These are phyloP conservation scores for Cryptococcus sp. DNA, from an alignment of 1,284 basidiomycete species.

Conservation along the genomic window DNA sequence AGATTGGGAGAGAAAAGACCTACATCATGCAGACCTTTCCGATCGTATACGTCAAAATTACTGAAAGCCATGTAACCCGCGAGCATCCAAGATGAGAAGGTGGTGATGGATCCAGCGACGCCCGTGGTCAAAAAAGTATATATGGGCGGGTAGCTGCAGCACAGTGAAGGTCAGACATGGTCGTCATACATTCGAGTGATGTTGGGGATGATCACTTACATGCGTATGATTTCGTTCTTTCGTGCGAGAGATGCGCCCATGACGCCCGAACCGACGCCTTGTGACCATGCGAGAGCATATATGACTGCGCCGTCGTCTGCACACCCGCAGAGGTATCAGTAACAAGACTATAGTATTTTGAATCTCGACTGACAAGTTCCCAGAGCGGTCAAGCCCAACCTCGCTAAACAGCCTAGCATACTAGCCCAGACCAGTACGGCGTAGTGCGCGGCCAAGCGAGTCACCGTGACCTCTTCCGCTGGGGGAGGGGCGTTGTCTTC, in stretches of 20 bases:
- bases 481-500: slow-evolving; percentile 20
- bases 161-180: neutral
- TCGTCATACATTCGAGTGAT: neutral
- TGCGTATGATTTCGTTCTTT: slow-evolving; percentile 69
- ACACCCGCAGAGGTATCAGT: neutral
- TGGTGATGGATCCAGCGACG: slow-evolving; percentile 95
- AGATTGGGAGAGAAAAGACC: slow-evolving; percentile 42
- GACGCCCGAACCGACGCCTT: slow-evolving; percentile 84
- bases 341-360: neutral
- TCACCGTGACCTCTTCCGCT: slow-evolving; percentile 18
- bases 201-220: slow-evolving; percentile 61
- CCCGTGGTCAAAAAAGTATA: slow-evolving; percentile 88
- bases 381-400: slow-evolving; percentile 72
- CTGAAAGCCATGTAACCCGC: slow-evolving; percentile 85
- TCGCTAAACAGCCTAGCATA: slow-evolving; percentile 73
- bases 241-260: slow-evolving; percentile 78
- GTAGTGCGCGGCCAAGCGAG: slow-evolving; percentile 42
- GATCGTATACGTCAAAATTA: slow-evolving; percentile 63
- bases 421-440: slow-evolving; percentile 73
- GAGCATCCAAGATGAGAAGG: slow-evolving; percentile 93
- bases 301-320: slow-evolving; percentile 65
- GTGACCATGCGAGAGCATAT: slow-evolving; percentile 82
- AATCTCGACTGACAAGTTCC: slow-evolving; percentile 47
- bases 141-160: slow-evolving; percentile 73
- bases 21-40: slow-evolving; percentile 76